Conservation (phyloP, 2,329 filamentous ascomycete genomes). For the Fusarium algeriense region DNA sequence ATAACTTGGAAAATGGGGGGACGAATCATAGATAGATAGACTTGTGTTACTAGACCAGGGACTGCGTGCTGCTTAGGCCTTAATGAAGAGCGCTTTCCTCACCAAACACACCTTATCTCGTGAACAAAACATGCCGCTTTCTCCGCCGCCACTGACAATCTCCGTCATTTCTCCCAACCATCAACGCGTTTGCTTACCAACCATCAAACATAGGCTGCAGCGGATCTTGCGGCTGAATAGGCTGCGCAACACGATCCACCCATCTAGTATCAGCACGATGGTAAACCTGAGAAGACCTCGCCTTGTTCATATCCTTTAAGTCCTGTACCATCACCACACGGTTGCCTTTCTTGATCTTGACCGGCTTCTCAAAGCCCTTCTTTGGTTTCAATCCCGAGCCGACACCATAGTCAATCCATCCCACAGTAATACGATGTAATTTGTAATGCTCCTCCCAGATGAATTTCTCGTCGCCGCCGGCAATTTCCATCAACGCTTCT, state of each 20-base stretch:
- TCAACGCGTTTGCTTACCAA: accelerated
- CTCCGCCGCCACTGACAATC: accelerated
- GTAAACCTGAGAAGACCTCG: not conserved
- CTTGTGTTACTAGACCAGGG: accelerated
- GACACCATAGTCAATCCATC: accelerated
- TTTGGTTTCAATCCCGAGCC: not conserved
- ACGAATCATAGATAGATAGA: not conserved
- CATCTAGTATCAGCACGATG: not conserved
- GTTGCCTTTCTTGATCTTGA: accelerated
- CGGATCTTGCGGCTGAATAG: accelerated
- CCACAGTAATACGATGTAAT: not conserved
- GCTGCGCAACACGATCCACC: not conserved
- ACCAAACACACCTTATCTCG: not conserved
- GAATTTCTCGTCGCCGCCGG: not conserved
- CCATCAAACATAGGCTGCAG: not conserved
- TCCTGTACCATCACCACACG: not conserved
- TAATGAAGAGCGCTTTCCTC: not conserved
- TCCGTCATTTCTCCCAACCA: not conserved
- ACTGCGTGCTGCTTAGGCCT: accelerated
- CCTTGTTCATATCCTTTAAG: accelerated
- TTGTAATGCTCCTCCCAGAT: constrained; percentile 1
- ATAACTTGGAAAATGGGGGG: not conserved
- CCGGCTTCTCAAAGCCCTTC: accelerated
- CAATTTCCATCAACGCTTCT: not conserved
- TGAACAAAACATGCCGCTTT: no score